A percentile compares a stretch with the other conserved stretches of the same genome.
phyloP scores from a whole-genome alignment of 1,284 basidiomycete species.

The Cystobasidiaceae sp. region DNA sequence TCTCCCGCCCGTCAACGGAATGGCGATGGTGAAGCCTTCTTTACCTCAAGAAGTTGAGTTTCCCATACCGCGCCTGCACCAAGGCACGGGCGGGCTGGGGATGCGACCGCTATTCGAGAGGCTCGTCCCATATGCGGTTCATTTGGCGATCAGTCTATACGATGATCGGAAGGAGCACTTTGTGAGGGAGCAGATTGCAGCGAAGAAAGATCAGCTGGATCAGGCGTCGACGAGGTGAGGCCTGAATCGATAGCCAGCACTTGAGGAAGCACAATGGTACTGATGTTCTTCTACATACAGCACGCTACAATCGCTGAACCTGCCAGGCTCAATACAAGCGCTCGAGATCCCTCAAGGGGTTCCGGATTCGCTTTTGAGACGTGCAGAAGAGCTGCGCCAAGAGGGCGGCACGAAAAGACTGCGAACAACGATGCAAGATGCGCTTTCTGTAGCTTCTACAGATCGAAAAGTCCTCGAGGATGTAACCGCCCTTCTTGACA shows the following conservation, averaged over 20 bases:
- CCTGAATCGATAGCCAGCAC: slow-evolving; percentile 8
- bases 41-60: slow-evolving; percentile 53
- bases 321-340: slow-evolving; percentile 82
- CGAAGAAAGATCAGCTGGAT: slow-evolving; percentile 63
- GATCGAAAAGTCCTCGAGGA: slow-evolving; percentile 66
- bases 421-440: slow-evolving; percentile 65
- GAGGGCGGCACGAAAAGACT: slow-evolving; percentile 71
- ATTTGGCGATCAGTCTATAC: slow-evolving; percentile 84
- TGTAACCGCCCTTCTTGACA: slow-evolving; percentile 74
- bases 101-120: slow-evolving; percentile 62
- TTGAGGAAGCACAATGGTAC: too few species aligned
- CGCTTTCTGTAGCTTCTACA: slow-evolving; percentile 61
- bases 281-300: slow-evolving; percentile 53
- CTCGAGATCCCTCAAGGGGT: slow-evolving; percentile 79
- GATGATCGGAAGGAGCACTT: slow-evolving; percentile 72
- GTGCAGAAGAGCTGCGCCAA: slow-evolving; percentile 75
- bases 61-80: slow-evolving; percentile 38
- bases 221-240: slow-evolving; percentile 60
- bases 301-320: slow-evolving; percentile 64
- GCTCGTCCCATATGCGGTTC: slow-evolving; percentile 80
- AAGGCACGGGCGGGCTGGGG: slow-evolving; percentile 52
- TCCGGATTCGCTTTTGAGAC: slow-evolving; percentile 78
- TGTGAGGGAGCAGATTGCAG: slow-evolving; percentile 63
- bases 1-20: slow-evolving; percentile 62
- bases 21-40: slow-evolving; percentile 63